phyloP scores from a whole-genome alignment of 2,329 filamentous ascomycete species.

The Nothopassalora personata region DNA sequence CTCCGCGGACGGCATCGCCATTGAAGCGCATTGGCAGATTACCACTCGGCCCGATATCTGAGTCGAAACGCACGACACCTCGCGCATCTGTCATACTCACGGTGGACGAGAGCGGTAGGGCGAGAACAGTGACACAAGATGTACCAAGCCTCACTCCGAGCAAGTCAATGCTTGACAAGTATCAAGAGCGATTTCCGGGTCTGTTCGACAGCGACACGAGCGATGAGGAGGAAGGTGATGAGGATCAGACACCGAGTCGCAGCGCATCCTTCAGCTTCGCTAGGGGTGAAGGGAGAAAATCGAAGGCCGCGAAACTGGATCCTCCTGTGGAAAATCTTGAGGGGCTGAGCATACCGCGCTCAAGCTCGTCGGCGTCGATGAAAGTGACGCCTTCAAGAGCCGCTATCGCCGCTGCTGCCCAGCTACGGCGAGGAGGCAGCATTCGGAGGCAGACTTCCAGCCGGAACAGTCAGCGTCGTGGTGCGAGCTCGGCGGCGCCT shows the following conservation, averaged over 20 bases:
- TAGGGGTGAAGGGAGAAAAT: constrained; percentile 24
- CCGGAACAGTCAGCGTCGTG: constrained; percentile 16
- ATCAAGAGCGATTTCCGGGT: constrained; percentile 32
- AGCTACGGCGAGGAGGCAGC: constrained; percentile 32
- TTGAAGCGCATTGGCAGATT: constrained; percentile 41
- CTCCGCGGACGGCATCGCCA: constrained; percentile 43
- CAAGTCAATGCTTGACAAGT: constrained; percentile 35
- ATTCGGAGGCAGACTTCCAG: constrained; percentile 22
- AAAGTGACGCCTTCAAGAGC: constrained; percentile 33
- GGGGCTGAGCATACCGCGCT: constrained; percentile 30
- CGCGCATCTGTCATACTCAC: constrained; percentile 41
- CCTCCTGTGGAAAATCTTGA: constrained; percentile 33
- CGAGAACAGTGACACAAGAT: constrained; percentile 34
- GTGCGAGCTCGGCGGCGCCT: constrained; percentile 10
- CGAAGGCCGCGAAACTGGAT: constrained; percentile 31
- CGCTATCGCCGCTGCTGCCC: constrained; percentile 31
- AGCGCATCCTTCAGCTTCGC: constrained; percentile 30
- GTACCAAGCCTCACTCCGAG: constrained; percentile 32
- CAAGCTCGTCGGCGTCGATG: constrained; percentile 29
- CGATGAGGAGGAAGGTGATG: constrained; percentile 27
- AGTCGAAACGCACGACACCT: constrained; percentile 35
- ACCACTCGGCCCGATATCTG: constrained; percentile 43
- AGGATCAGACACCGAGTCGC: constrained; percentile 25
- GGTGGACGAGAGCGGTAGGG: constrained; percentile 45
- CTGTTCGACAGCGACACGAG: constrained; percentile 39